phyloP scores from a whole-genome alignment of 176 grass and related monocot species.

The Guadua angustifolia region DNA sequence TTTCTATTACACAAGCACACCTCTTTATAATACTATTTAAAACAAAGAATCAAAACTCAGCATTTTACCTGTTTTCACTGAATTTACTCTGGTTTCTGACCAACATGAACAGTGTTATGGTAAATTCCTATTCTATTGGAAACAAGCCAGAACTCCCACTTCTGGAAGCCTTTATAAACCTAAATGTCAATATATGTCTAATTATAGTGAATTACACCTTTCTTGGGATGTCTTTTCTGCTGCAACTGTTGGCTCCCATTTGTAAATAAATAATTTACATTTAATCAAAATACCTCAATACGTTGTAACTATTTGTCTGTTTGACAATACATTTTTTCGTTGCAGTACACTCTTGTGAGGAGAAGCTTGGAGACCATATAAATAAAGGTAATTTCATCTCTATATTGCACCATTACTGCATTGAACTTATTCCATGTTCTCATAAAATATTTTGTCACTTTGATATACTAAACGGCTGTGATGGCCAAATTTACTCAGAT shows the following conservation, averaged over 20 bases:
- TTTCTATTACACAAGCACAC: background rate
- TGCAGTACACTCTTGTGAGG: slow-evolving; percentile 37
- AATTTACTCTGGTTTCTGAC: background rate
- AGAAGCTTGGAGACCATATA: slow-evolving; percentile 7
- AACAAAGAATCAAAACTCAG: no score
- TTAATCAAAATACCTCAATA: background rate
- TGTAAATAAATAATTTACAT: background rate
- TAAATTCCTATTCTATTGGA: background rate
- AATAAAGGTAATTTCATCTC: slow-evolving; percentile 29
- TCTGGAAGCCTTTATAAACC: background rate
- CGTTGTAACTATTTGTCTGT: background rate
- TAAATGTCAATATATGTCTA: background rate
- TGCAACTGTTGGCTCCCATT: background rate
- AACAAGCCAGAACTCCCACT: background rate
- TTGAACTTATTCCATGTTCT: slow-evolving; percentile 20
- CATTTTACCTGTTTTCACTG: background rate
- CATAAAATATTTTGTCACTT: background rate
- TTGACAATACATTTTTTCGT: background rate
- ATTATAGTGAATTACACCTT: background rate
- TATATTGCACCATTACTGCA: background rate
- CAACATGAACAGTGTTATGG: background rate
- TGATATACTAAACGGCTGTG: background rate
- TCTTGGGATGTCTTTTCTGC: background rate
- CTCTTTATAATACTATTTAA: background rate
- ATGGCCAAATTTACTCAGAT: background rate